Conservation (phyloP, 768 basidiomycete genomes). For the Naganishia randhawae region DNA sequence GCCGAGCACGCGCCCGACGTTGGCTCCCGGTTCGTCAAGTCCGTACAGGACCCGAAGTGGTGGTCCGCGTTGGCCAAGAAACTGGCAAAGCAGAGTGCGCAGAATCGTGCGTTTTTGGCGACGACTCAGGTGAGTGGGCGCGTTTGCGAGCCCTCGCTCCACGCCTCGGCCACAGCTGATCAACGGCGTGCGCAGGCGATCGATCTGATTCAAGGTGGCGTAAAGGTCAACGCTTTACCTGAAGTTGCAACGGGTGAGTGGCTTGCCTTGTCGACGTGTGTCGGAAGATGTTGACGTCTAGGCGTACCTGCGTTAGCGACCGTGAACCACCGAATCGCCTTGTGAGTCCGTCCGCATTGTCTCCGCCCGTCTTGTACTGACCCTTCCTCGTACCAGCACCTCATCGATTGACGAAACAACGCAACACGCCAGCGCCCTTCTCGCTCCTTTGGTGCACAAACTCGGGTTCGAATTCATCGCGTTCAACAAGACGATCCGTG, state of each 20-base stretch:
- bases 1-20: conserved; percentile 63
- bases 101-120: conserved; percentile 42
- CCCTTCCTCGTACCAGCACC: conserved; percentile 31
- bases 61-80: conserved; percentile 56
- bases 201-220: conserved; percentile 57
- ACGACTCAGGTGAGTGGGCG: conserved; percentile 33
- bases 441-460: conserved; percentile 39
- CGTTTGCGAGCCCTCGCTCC: no score
- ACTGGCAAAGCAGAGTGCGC: conserved; percentile 45
- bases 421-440: conserved; percentile 36
- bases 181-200: conserved; percentile 62
- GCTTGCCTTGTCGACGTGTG: background rate
- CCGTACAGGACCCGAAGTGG: conserved; percentile 37
- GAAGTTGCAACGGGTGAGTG: conserved; percentile 53
- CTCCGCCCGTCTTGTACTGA: background rate
- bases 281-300: background rate
- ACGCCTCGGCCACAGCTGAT: background rate
- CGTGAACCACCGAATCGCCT: conserved; percentile 50
- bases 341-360: conserved; percentile 33
- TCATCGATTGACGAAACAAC: conserved; percentile 47
- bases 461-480: conserved; percentile 43
- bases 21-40: conserved; percentile 56
- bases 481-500: conserved; percentile 30
- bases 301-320: conserved; percentile 30
- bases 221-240: conserved; percentile 73